These are phyloP conservation scores for Tulasnella calospora DNA, from an alignment of 768 basidiomycete species.

Conservation along the genomic window DNA sequence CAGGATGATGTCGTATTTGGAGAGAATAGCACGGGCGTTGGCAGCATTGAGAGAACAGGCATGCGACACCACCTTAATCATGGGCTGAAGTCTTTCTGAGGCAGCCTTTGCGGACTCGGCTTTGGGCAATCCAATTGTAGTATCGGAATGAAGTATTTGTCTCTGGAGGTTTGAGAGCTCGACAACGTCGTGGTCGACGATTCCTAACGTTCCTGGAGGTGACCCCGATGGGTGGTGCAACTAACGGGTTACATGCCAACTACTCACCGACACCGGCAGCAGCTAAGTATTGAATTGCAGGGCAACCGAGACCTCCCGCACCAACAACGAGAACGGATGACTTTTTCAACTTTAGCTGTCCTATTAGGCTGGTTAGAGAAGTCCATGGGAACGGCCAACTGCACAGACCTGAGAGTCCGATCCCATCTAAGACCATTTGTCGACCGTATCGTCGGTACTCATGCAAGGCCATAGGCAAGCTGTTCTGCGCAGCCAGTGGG, in stretches of 20 bases:
- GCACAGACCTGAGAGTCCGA: constrained; percentile 71
- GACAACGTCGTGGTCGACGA: constrained; percentile 84
- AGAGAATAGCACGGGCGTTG: constrained; percentile 62
- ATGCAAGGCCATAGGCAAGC: constrained; percentile 33
- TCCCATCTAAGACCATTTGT: constrained; percentile 90
- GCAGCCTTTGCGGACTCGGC: constrained; percentile 73
- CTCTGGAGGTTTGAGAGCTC: constrained; percentile 87
- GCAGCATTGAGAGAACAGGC: constrained; percentile 49
- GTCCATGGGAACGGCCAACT: neutral
- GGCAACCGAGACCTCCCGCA: constrained; percentile 94
- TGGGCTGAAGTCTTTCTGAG: constrained; percentile 64
- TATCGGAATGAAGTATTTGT: constrained; percentile 80
- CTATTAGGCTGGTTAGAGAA: constrained; percentile 40
- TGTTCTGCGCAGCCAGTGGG: neutral
- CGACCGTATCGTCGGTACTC: constrained; percentile 92
- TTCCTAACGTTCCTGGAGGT: constrained; percentile 65
- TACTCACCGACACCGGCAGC: constrained; percentile 83
- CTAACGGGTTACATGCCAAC: neutral
- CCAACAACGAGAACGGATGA: constrained; percentile 84
- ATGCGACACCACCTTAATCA: constrained; percentile 54
- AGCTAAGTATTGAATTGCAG: constrained; percentile 88
- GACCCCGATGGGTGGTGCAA: neutral
- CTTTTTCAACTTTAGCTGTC: constrained; percentile 72
- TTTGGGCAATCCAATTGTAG: constrained; percentile 69
- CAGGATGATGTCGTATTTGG: constrained; percentile 67